Conservation (phyloP, 2,329 filamentous ascomycete species). For the Cladorrhinum sp. region DNA sequence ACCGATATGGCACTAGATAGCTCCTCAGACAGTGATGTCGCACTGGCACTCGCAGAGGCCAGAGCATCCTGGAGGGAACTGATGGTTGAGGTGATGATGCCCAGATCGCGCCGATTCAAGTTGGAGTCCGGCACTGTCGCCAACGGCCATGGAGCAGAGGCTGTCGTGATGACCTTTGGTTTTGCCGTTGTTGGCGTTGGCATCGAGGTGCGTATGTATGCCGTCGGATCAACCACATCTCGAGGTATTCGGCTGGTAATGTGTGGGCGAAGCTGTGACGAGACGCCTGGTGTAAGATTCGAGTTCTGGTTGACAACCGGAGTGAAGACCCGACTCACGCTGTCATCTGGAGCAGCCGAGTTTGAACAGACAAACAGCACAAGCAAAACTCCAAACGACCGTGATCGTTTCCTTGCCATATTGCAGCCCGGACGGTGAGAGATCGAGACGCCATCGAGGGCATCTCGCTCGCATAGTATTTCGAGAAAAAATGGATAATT, state of each 20-base stretch:
- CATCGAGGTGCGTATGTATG: not conserved
- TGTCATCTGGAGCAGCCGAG: conserved; percentile 1
- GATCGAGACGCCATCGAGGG: conserved; percentile 6
- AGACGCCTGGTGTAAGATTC: too few relatives aligned
- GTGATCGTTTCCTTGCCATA: conserved; percentile 9
- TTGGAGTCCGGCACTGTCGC: not conserved
- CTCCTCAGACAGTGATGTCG: conserved; percentile 8
- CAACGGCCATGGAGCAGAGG: not conserved
- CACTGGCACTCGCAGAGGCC: conserved; percentile 12
- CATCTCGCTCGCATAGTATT: conserved; percentile 3
- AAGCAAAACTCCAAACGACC: conserved; percentile 2
- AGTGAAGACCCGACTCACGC: not conserved
- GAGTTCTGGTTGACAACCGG: too few relatives aligned
- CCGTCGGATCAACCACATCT: not conserved
- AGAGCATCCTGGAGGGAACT: conserved; percentile 17
- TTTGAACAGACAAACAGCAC: conserved; percentile 2
- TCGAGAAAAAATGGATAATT: not conserved
- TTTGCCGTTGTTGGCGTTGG: conserved; percentile 3
- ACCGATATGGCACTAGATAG: conserved; percentile 10
- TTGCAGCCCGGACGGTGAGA: not conserved
- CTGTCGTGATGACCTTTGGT: not conserved
- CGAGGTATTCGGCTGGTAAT: not conserved
- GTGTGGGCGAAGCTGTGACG: not conserved
- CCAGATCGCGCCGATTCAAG: conserved; percentile 4
- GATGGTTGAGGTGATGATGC: conserved; percentile 11